Base-by-base conservation (phyloP, 495 filamentous ascomycete species). In the Hypoxylon cercidicola region DNA sequence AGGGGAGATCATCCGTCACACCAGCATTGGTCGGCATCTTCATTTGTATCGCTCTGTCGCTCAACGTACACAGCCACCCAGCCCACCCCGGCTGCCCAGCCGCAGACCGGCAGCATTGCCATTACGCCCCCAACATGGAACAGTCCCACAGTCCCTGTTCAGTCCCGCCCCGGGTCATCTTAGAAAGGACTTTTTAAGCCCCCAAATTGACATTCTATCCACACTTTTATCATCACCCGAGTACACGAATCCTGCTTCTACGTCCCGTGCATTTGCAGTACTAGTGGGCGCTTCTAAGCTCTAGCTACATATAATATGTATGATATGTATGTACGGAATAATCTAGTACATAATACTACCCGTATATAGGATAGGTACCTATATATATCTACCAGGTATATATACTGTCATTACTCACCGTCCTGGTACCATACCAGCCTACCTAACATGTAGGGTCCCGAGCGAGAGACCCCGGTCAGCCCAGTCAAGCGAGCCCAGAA, bases 61-160 rank as follows among this genome's bases (percentile, higher is more conserved):
- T 52, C 54, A 53, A 45, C 49, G 28, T 46, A 66, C 62, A 55
- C 62, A 65, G 66, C 66, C 66, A 65, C 56, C 49, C 25, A 6
- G n/a, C n/a, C n/a, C n/a, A n/a, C n/a, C n/a, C n/a, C n/a, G n/a
- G n/a, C n/a, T n/a, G n/a, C 40, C 32, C 44, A 63, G 57, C 45
- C 57, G 37, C 32, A 47, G 41, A 13, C 25, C 37, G 52, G 37
- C 53, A 60, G 35, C 47, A 41, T 13, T n/a, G 16, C 34, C 54
- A 61, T 57, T 66, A 66, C 57, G 52, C 64, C 58, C 57, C 58
- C 58, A 62, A 67, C 13, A 25, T 47, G 11, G 15, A 40, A 56
- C 16, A 32, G 52, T 23, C 40, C 28, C 39, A 18, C 18, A 48
- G 12, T n/a, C 19, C 25, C 25, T 3, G 25, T 28, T 28, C 39